Evolutionary conservation across 768 basidiomycete genomes (phyloP), one percentile per base, ranked within the genome.

Genomic region (Termitomyces sp.): DNA sequence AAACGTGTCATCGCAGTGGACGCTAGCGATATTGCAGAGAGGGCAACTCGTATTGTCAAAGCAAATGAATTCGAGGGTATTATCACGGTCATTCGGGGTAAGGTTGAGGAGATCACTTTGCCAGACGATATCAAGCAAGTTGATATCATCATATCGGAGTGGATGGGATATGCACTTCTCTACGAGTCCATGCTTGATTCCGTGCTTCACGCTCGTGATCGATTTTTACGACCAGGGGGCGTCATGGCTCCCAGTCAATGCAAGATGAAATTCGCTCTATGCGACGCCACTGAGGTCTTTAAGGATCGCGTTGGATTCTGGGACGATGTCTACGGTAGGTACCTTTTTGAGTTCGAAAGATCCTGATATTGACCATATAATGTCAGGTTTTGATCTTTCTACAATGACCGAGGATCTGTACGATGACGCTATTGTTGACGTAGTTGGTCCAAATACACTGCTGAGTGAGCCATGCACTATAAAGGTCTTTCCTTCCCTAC

Each of bases 131-230:
- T 88, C 48, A 75, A 81, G 10, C 77, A 91, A 52, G 96, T 98
- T 23, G 96, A 99, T 69, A 83, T 99, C 58, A 95, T 99, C 70
- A 77, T 98, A 50, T 95, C 93, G 4, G 96, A 99, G 71, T 98
- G 96, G 96, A 98, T 98, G 96, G 94, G 87, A 16, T 93, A 92
- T 65, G 88, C 87, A 1, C 76, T 93, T 23, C 80, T 98, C 21
- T 98, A 98, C 71, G 96, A 99, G 72, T 92, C 90, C 42, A 98
- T 99, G 96, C 82, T 98, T 34, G 96, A 98, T 70, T 96, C 95
- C 2, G 96, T 99, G 17, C 76, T 99, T 19, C 74, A 77, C 59
- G 96, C 96, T 0, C 82, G 96, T 17, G 94, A 98, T 69, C 81
- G 88, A 21, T 98, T 93, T 74, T 77, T 98, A 32, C 76, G 77